Conservation (phyloP, 2,329 filamentous ascomycete species). For the Chrysoporthe austroafricana region DNA sequence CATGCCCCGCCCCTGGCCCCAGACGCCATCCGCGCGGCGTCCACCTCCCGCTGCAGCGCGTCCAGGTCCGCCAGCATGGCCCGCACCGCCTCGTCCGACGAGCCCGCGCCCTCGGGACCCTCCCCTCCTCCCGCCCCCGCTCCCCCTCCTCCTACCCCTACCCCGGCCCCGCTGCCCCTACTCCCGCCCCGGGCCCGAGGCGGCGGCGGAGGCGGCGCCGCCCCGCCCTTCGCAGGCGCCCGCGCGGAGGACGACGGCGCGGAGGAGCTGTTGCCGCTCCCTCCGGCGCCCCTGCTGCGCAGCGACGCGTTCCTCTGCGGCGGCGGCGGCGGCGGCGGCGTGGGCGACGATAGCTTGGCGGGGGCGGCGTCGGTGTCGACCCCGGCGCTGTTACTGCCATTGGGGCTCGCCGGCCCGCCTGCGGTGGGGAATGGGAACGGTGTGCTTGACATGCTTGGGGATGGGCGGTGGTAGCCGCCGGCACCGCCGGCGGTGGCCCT, state of each 20-base stretch:
- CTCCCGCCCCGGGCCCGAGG: conserved; percentile 52
- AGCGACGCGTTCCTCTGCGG: conserved; percentile 39
- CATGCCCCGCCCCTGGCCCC: conserved; percentile 31
- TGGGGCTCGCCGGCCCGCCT: conserved; percentile 1
- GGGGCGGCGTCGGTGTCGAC: background rate
- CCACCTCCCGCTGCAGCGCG: conserved; percentile 75
- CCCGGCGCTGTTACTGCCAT: background rate
- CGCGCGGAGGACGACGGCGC: conserved; percentile 45
- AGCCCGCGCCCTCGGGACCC: conserved; percentile 41
- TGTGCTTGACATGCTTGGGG: conserved; percentile 21
- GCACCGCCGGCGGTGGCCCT: conserved; percentile 43
- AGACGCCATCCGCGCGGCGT: conserved; percentile 60
- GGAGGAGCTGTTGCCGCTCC: background rate
- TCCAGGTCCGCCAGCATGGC: conserved; percentile 75
- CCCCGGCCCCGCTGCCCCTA: conserved; percentile 41
- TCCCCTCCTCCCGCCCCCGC: conserved; percentile 30
- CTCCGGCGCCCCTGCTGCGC: conserved; percentile 28
- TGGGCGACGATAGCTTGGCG: conserved; percentile 31
- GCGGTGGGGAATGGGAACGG: conserved; percentile 33
- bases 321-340: conserved; percentile 39
- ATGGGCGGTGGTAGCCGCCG: conserved; percentile 10
- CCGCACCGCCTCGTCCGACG: conserved; percentile 39
- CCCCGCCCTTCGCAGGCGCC: conserved; percentile 37
- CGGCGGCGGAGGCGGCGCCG: conserved; percentile 54
- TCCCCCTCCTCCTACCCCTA: conserved; percentile 25